Base-by-base conservation (phyloP, 2,329 filamentous ascomycete species). In the Venturia pyrina region DNA sequence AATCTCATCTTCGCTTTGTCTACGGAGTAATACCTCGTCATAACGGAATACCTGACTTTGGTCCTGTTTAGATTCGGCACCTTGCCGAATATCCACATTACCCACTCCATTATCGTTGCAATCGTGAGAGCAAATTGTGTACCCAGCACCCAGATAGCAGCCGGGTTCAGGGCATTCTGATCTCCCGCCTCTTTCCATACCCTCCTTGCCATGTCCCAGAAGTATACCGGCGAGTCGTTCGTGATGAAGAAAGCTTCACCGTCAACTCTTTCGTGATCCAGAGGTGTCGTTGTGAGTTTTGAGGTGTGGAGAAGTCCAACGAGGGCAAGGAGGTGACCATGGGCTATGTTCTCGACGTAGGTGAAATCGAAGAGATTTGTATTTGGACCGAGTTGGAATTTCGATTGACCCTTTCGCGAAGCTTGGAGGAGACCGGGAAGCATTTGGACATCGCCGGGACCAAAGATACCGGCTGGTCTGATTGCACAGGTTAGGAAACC, bases 191-290 rank as follows among this genome's bases (percentile, higher is more conserved):
- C 73, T 11, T 80, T 82, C 91, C 91, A 98, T 60, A 96, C 83
- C 48, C 87, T 85, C 50, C 90, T 84, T 67, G 89, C 86, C 74
- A 96, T 89, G 76, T 96, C 92, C 87, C 95, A 96, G 77, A 96
- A 96, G 75, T 93, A 93, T 24, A 96, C 82, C 5, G 93, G 93
- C 70, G 86, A 82, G 77, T 92, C 90, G 76, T 98, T 98, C 66
- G 91, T 95, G 73, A 98, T 85, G 78, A 96, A 87, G 80, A 98
- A 95, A 63, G 87, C 87, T 75, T 97, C 88, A 66, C 93, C 95
- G 40, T 67, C 66, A 21, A 67, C 32, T 17, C 53, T 41, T 41
- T 67, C 66, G 32, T 44, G 32, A 50, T 67, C 66, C 48, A 67
- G 43, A 13, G 66, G 66, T 17, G 65, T 24, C 19, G 44, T 41